phyloP scores from a whole-genome alignment of 2,329 filamentous ascomycete genomes.

The Emmonsiellopsis sp. region DNA sequence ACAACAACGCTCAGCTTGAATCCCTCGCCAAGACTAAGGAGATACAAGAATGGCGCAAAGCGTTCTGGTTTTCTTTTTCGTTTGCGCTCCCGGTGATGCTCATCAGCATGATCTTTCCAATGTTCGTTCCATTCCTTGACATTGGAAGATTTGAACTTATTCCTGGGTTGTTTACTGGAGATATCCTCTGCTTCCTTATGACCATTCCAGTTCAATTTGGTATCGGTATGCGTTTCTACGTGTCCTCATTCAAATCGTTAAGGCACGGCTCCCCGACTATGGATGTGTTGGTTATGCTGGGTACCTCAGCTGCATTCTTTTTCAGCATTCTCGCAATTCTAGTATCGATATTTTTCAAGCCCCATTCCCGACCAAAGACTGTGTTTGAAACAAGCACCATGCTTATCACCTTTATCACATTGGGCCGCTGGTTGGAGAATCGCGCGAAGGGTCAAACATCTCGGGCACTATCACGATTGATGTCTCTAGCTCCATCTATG shows the following conservation, averaged over 20 bases:
- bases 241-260: slow-evolving; percentile 85
- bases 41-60: slow-evolving; percentile 82
- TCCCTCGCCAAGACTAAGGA: slow-evolving; percentile 94
- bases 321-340: slow-evolving; percentile 85
- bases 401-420: slow-evolving; percentile 90
- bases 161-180: slow-evolving; percentile 76
- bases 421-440: slow-evolving; percentile 90
- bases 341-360: slow-evolving; percentile 64
- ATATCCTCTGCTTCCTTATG: slow-evolving; percentile 71
- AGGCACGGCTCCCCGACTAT: slow-evolving; percentile 90
- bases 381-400: slow-evolving; percentile 98
- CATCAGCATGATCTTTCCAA: slow-evolving; percentile 88
- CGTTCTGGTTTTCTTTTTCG: slow-evolving; percentile 65
- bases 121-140: slow-evolving; percentile 67
- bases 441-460: slow-evolving; percentile 93
- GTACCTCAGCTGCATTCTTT: slow-evolving; percentile 91
- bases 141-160: slow-evolving; percentile 60
- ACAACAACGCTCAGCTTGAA: slow-evolving; percentile 93
- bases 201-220: slow-evolving; percentile 95
- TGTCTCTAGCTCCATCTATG: slow-evolving; percentile 95
- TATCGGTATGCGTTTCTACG: slow-evolving; percentile 87
- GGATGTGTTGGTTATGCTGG: slow-evolving; percentile 91
- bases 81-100: slow-evolving; percentile 89
- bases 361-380: slow-evolving; percentile 72
- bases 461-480: slow-evolving; percentile 81